Conservation (phyloP, 371 early-diverging fungal genomes). For the Mortierella sp. region DNA sequence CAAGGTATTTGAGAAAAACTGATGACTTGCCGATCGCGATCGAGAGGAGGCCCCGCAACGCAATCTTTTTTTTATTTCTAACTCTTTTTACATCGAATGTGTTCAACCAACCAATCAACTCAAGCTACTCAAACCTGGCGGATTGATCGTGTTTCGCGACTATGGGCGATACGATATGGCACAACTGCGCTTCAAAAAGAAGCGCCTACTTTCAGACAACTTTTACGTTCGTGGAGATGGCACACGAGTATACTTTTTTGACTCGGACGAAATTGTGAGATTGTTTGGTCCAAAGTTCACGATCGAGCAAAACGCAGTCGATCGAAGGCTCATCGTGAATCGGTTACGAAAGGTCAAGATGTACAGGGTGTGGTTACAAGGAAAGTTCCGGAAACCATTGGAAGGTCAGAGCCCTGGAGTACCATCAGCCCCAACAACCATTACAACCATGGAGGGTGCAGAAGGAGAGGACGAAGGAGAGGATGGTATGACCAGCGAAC, state of each 20-base stretch:
- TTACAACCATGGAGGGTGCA: constrained; percentile 7
- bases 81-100: constrained; percentile 60
- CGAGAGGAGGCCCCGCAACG: no score
- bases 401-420: constrained; percentile 25
- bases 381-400: constrained; percentile 86
- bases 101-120: background rate
- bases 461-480: constrained; percentile 6
- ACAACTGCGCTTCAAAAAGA: constrained; percentile 84
- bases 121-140: constrained; percentile 78
- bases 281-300: constrained; percentile 67
- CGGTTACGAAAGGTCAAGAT: constrained; percentile 93
- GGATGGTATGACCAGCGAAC: no score
- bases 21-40: no score
- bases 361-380: constrained; percentile 98
- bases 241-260: constrained; percentile 75
- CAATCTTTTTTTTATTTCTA: background rate
- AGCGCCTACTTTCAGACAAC: constrained; percentile 80
- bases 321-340: constrained; percentile 95
- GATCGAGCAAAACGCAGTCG: constrained; percentile 90
- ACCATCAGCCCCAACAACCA: constrained; percentile 39
- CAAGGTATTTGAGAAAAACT: no score
- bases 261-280: constrained; percentile 60
- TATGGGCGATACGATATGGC: constrained; percentile 92
- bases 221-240: constrained; percentile 94
- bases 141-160: constrained; percentile 85